A percentile compares a stretch with the other conserved stretches of the same genome.
These are phyloP conservation scores for Starmerella bacillaris DNA, from an alignment of 805 yeast genomes.

Conservation along the genomic window DNA sequence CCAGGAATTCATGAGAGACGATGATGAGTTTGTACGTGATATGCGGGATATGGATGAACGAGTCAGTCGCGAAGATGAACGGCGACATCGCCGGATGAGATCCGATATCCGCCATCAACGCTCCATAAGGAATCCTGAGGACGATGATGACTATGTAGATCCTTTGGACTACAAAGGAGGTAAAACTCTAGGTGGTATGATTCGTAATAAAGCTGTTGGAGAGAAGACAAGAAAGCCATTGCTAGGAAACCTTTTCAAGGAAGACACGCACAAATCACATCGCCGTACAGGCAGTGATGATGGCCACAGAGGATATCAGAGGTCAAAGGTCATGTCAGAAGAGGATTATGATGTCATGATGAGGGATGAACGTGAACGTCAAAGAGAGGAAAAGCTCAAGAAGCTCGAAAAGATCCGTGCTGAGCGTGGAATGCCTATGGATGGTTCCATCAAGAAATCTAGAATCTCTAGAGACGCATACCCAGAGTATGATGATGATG, in stretches of 20 bases:
- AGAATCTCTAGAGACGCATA: no score
- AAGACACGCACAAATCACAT: slow-evolving; percentile 1
- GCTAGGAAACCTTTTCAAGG: slow-evolving; percentile 10
- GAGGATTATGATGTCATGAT: slow-evolving; percentile 1
- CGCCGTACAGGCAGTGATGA: not conserved
- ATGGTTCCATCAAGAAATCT: no score
- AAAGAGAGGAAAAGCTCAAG: not conserved
- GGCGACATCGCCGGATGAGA: slow-evolving; percentile 9
- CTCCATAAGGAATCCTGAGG: no score
- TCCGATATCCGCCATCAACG: slow-evolving; percentile 9
- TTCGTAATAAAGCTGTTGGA: slow-evolving; percentile 9
- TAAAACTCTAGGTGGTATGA: slow-evolving; percentile 6
- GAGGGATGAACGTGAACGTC: not conserved
- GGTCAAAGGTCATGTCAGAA: not conserved
- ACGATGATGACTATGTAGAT: slow-evolving; percentile 7
- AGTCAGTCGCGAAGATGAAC: slow-evolving; percentile 10
- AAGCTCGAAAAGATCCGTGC: not conserved
- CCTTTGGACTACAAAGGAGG: slow-evolving; percentile 2
- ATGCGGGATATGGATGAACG: slow-evolving; percentile 9
- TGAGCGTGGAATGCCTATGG: no score
- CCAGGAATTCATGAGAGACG: slow-evolving; percentile 13
- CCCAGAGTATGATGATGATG: no score
- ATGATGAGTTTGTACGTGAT: slow-evolving; percentile 10
- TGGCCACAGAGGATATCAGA: not conserved
- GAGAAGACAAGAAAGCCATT: slow-evolving; percentile 11